Percentiles rank a stretch among this genome's conserved stretches.
Evolutionary conservation across 1,284 basidiomycete species (phyloP).

Genomic region (Microbotryum silenes-acaulis): DNA sequence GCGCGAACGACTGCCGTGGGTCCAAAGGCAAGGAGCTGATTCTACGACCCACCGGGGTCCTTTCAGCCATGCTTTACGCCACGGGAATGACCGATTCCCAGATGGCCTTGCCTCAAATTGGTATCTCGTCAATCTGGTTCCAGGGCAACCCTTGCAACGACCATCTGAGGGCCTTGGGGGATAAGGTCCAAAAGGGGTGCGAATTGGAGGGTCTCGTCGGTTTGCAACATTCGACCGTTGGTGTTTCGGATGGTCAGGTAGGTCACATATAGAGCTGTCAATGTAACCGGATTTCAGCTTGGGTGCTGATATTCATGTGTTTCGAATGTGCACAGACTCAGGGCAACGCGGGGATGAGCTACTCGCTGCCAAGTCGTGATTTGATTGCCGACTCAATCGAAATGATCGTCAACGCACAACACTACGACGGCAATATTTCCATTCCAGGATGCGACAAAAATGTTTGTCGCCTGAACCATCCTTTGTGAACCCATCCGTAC

Average conservation of each 20-base stretch:
- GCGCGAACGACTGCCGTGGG: no score
- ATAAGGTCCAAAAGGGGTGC: slow-evolving; percentile 13
- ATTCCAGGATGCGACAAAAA: slow-evolving; percentile 7
- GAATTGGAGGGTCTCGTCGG: slow-evolving; percentile 9
- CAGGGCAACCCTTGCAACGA: slow-evolving; percentile 14
- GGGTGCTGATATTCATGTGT: no score
- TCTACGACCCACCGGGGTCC: no score
- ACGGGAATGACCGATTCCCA: slow-evolving; percentile 3
- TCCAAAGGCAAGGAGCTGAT: no score
- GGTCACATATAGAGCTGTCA: background rate
- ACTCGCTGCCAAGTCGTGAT: slow-evolving; percentile 77
- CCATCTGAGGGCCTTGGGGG: slow-evolving; percentile 2
- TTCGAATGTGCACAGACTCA: background rate
- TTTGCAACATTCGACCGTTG: slow-evolving; percentile 4
- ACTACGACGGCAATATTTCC: slow-evolving; percentile 9
- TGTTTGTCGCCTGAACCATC: no score
- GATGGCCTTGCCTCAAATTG: slow-evolving; percentile 8
- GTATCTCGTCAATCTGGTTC: background rate
- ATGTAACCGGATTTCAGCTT: no score
- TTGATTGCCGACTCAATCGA: slow-evolving; percentile 83
- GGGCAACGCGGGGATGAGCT: slow-evolving; percentile 52
- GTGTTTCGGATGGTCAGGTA: slow-evolving; percentile 3
- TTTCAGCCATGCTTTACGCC: slow-evolving; percentile 8
- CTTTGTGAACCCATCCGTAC: slow-evolving; percentile 52
- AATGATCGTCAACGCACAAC: slow-evolving; percentile 41